Base-by-base conservation (phyloP, 2,329 filamentous ascomycete species). In the Aspergillus aculeatinus region DNA sequence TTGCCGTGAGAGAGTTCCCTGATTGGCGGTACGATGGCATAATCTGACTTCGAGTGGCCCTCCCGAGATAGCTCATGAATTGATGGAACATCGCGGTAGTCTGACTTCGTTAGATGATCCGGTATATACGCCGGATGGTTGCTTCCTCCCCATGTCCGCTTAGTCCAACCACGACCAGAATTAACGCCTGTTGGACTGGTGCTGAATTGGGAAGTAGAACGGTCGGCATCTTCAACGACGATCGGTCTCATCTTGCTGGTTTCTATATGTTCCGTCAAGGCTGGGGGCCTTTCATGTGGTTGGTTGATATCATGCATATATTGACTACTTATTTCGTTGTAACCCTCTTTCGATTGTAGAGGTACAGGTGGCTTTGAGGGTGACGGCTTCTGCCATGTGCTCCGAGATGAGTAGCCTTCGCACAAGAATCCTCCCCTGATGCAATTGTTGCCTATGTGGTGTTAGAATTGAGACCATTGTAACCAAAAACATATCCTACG, bases 381-480 rank as follows among this genome's bases (percentile, higher is more conserved):
- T 62, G 89, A 88, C 33, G 89, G 87, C 76, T 94, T 96, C 64
- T 89, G 86, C 88, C 90, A 95, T 55, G 86, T 83, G 48, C 88
- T 87, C 68, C 91, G 86, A 67, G 90, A 88, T 57, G 90, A 90
- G 77, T 99, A 99, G 55, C 95, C 95, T 67, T 91, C 89, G 74
- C 95, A 99, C 35, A 91, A 81, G 74, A 98, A 98, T 16, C 91
- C 91, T 49, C 95, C 94, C 62, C 92, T 89, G 58, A 90, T 83
- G 77, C 95, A 99, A 71, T 99, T 98, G 73, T 89, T 90, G 78
- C 90, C 90, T 94, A 63, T 54, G 58, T 61, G 53, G 29, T 51
- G 58, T 23, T 19, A 19, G 19, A 33, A 4, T 21, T 48, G 31
- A 47, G 39, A 33, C 39, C 16, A 50, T 42, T 51, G 23, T 52